Evolutionary conservation across 2,329 filamentous ascomycete genomes (phyloP), one percentile per base, ranked within the genome.

Genomic region (Pseudonectria buxi): DNA sequence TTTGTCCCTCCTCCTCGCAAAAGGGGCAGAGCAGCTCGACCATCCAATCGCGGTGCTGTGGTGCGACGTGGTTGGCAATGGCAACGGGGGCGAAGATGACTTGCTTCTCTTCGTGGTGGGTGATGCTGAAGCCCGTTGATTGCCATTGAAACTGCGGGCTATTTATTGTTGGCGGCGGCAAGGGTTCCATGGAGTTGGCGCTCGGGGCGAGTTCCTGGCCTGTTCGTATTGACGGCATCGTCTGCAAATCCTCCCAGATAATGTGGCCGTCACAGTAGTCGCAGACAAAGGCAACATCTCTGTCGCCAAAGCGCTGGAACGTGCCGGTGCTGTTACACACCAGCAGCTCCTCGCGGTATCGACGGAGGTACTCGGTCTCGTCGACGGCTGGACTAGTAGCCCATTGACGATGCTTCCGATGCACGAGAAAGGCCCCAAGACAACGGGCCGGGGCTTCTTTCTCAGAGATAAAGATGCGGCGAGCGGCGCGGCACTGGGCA

Each of bases 241-340:
- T 60, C 43, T 67, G 63, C 24, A 78, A 47, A 49, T 79, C 71
- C 38, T 72, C 65, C 75, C 75, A 78, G 14, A 78, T 57, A 15
- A 78, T 58, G 49, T 74, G 72, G 2, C 75, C 75, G 50, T 78
- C 74, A 57, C 75, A 78, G 50, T 71, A 78, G 56, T 79, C 73
- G 58, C 75, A 79, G 7, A 76, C 62, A 47, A 78, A 78, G 7
- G 69, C 73, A 31, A 76, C 64, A 40, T 77, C 73, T 26, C 56
- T 52, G 24, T 75, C 68, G 28, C 67, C 71, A 34, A 77, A 69
- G 11, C 72, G 65, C 55, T 76, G 69, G 41, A 78, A 78, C 18
- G 63, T 61, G n/a, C 75, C 75, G 3, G 73, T 62, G 4, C 55
- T 51, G 45, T 72, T 72, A 56, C 74, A 78, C 15, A 63, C 57